A percentile compares a stretch with the other conserved stretches of the same genome.
These are phyloP conservation scores for Mycena indigotica DNA, from an alignment of 768 basidiomycete genomes.

Conservation along the genomic window DNA sequence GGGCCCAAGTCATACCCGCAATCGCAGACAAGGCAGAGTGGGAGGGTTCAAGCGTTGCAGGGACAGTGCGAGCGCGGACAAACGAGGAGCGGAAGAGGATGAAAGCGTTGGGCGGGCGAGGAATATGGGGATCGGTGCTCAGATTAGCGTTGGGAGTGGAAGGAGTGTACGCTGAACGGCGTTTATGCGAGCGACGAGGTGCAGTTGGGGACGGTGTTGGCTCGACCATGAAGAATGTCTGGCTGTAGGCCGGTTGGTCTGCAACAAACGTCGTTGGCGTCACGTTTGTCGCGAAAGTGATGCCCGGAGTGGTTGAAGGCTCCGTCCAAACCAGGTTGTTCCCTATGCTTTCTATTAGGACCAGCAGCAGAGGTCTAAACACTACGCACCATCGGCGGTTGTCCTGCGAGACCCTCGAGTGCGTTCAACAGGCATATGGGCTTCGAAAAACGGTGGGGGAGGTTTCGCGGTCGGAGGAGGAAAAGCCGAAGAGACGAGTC, in stretches of 20 bases:
- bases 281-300: slow-evolving; percentile 55
- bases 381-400: slow-evolving; percentile 15
- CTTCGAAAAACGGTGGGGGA: background rate
- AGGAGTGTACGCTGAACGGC: background rate
- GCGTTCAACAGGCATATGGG: slow-evolving; percentile 20
- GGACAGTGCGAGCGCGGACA: slow-evolving; percentile 55
- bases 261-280: slow-evolving; percentile 51
- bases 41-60: slow-evolving; percentile 55
- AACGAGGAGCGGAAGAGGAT: slow-evolving; percentile 61
- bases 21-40: slow-evolving; percentile 59
- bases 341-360: slow-evolving; percentile 21
- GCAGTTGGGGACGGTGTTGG: slow-evolving; percentile 29
- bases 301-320: slow-evolving; percentile 33
- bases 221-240: slow-evolving; percentile 45
- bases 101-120: slow-evolving; percentile 62
- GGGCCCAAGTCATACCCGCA: slow-evolving; percentile 55
- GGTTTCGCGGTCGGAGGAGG: background rate
- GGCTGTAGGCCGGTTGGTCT: slow-evolving; percentile 21
- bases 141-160: background rate
- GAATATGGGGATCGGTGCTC: slow-evolving; percentile 40
- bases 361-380: background rate
- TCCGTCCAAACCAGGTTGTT: slow-evolving; percentile 43
- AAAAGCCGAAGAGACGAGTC: background rate
- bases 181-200: slow-evolving; percentile 12
- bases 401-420: slow-evolving; percentile 16